Evolutionary conservation across 176 grass and related monocot species (phyloP).

Genomic region (Triticum turgidum): DNA sequence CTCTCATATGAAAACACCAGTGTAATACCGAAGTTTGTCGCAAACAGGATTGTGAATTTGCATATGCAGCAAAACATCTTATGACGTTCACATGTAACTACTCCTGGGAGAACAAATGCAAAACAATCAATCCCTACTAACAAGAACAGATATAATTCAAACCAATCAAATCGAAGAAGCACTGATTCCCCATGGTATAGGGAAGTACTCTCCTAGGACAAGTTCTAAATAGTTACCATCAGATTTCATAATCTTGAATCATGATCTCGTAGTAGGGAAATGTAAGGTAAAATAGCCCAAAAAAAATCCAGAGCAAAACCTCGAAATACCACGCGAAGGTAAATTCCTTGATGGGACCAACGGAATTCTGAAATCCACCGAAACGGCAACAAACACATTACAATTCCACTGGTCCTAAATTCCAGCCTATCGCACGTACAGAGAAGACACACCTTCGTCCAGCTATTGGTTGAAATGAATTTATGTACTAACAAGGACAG

Average conservation of each 20-base stretch:
- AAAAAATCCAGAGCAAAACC: not conserved
- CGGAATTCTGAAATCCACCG: constrained; percentile 7
- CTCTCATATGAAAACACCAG: not conserved
- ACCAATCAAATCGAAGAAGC: constrained; percentile 14
- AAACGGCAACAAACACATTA: not conserved
- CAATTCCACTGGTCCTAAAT: not conserved
- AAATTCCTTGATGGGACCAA: not conserved
- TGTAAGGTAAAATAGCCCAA: not conserved
- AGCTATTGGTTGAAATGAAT: constrained; percentile 28
- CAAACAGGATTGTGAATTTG: not conserved
- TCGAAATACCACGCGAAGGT: not conserved
- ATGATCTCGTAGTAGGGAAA: not conserved
- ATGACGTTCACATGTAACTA: not conserved
- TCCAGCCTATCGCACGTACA: constrained; percentile 3
- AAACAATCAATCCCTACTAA: not conserved
- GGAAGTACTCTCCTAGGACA: not conserved
- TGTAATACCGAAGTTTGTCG: not conserved
- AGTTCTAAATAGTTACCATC: not conserved
- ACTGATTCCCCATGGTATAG: not conserved
- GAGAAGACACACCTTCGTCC: not conserved
- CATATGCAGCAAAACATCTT: not conserved
- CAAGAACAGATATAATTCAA: not conserved
- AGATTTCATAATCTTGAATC: constrained; percentile 10
- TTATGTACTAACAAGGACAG: not conserved
- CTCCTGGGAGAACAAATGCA: constrained; percentile 9